Percentiles rank a stretch among this genome's conserved stretches.
phyloP scores from a whole-genome alignment of 2,329 filamentous ascomycete species.

The Curvularia hawaiiensis region DNA sequence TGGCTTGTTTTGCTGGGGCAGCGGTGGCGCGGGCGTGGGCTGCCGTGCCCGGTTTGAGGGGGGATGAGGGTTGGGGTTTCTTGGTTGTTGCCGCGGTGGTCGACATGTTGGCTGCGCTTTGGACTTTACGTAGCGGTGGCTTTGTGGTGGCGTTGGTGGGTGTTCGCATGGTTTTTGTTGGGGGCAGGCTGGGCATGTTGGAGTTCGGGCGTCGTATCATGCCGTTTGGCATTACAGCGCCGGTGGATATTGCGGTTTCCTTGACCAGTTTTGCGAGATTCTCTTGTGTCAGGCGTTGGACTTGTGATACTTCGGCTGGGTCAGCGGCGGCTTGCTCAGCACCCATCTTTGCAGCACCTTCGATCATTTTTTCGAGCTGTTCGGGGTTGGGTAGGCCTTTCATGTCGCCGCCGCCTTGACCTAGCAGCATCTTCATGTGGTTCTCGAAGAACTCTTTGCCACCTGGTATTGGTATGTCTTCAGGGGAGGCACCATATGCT shows the following conservation, averaged over 20 bases:
- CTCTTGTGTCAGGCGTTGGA: constrained; percentile 44
- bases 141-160: constrained; percentile 21
- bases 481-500: constrained; percentile 49
- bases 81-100: constrained; percentile 23
- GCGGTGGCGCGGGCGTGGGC: constrained; percentile 15
- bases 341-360: constrained; percentile 41
- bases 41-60: constrained; percentile 17
- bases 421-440: constrained; percentile 40
- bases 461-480: constrained; percentile 42
- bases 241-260: constrained; percentile 46
- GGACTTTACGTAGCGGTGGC: constrained; percentile 25
- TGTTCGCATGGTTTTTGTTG: constrained; percentile 29
- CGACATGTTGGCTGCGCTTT: constrained; percentile 31
- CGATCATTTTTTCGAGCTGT: constrained; percentile 46
- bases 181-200: constrained; percentile 32
- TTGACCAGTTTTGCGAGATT: constrained; percentile 46
- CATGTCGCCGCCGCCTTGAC: constrained; percentile 40
- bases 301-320: constrained; percentile 31
- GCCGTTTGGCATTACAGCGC: constrained; percentile 40
- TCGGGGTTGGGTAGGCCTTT: constrained; percentile 43
- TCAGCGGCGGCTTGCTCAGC: constrained; percentile 38
- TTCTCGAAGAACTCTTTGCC: constrained; percentile 44
- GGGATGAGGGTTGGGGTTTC: constrained; percentile 4
- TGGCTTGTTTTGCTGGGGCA: constrained; percentile 13
- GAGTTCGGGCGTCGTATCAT: constrained; percentile 35